Evolutionary conservation across 345 rosid species (phyloP), one percentile per base, ranked within the genome.

Genomic region (Euphorbia peplus): DNA sequence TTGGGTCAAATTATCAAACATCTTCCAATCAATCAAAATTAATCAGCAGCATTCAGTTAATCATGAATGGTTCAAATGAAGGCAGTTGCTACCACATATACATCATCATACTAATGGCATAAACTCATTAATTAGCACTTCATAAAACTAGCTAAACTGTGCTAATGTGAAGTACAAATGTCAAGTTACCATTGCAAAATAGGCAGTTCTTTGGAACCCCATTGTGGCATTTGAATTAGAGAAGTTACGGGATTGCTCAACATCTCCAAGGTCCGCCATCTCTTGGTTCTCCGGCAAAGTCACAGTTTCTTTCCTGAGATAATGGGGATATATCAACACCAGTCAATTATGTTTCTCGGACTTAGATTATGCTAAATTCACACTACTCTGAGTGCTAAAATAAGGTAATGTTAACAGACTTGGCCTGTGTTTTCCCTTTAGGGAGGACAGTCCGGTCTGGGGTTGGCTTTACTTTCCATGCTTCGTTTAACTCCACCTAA

Each of bases 401-500:
- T n/a, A 26, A 18, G 41, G 14, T 39, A 15, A 28, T 10, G 37
- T 16, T 12, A 8, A 73, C 79, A 53, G 66, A 87, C 99, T 69
- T 83, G 70, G 97, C 97, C 56, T 88, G 91, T 50, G 79, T 64
- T 84, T 73, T 87, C 70, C 91, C 83, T 76, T 84, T 88, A 9
- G 98, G 90, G 25, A 87, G 89, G 24, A 86, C 69, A 37, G 91
- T 93, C 37, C 84, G 85, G 68, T 89, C 95, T 6, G 80, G 66
- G 44, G 65, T 75, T 51, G 83, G 53, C 75, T 87, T 85, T 70
- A 80, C 82, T 76, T 82, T 88, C 95, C 95, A 88, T 53, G 96
- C 96, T 67, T 90, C 78, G 75, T 90, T 91, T 30, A 95, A 68
- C 60, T 95, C 96, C 53, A 86, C 87, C 99, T 95, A 64, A n/a